A percentile compares a stretch with the other conserved stretches of the same genome.
phyloP scores from a whole-genome alignment of 352 stramenopile species.

The Pilasporangium apinafurcum region DNA sequence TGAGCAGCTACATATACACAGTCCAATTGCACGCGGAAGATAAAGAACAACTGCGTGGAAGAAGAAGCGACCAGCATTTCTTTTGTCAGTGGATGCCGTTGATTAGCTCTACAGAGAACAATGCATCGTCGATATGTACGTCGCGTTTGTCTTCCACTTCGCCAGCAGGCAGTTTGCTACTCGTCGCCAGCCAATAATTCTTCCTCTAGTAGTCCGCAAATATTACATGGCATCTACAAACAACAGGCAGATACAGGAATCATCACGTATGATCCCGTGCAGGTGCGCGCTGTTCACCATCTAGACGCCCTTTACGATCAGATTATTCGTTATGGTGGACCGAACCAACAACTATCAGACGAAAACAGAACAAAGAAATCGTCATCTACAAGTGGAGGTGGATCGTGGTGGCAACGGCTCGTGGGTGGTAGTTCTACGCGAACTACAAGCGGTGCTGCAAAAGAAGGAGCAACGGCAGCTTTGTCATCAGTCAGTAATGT shows the following conservation, averaged over 20 bases:
- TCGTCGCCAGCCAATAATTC: neutral
- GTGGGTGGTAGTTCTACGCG: slow-evolving; percentile 20
- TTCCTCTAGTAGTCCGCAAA: slow-evolving; percentile 1
- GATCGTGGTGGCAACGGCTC: slow-evolving; percentile 60
- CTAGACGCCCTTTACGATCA: slow-evolving; percentile 56
- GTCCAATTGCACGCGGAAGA: too few relatives aligned
- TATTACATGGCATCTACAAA: slow-evolving; percentile 53
- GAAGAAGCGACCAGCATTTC: too few relatives aligned
- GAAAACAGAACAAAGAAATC: neutral
- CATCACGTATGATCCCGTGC: slow-evolving; percentile 68
- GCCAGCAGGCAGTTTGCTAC: neutral
- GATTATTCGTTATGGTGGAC: slow-evolving; percentile 44
- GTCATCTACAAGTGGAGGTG: neutral
- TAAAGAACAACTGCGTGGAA: too few relatives aligned
- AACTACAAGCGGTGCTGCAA: neutral
- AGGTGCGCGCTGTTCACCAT: slow-evolving; percentile 57
- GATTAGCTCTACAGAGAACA: too few relatives aligned
- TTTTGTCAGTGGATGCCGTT: too few relatives aligned
- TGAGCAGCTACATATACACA: too few relatives aligned
- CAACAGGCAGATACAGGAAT: slow-evolving; percentile 33
- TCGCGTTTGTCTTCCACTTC: too few relatives aligned
- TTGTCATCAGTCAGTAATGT: slow-evolving; percentile 12
- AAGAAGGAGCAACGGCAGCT: slow-evolving; percentile 2
- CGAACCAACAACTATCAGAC: slow-evolving; percentile 2
- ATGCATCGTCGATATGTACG: too few relatives aligned